phyloP scores from a whole-genome alignment of 148 eudicot species.

The Spergularia bocconei region DNA sequence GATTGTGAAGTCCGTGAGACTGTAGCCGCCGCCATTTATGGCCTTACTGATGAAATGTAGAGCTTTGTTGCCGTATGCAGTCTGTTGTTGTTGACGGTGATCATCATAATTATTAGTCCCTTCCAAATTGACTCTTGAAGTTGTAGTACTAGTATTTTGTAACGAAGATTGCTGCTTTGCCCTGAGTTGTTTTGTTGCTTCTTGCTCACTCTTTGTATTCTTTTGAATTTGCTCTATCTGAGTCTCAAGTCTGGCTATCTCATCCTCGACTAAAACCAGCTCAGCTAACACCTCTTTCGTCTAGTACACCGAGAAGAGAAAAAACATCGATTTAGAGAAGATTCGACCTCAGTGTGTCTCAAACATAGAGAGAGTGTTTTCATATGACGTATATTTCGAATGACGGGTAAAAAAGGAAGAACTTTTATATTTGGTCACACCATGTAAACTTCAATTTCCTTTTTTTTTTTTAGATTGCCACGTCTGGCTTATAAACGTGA shows the following conservation, averaged over 20 bases:
- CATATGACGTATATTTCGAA: no score
- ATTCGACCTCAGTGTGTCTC: no score
- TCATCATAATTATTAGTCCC: constrained; percentile 9
- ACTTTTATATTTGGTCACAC: no score
- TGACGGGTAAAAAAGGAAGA: no score
- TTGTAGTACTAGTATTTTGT: not conserved
- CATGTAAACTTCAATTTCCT: no score
- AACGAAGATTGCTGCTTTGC: constrained; percentile 2
- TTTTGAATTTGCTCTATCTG: constrained; percentile 57
- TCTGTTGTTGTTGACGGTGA: not conserved
- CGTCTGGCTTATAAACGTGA: no score
- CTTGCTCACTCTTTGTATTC: constrained; percentile 49
- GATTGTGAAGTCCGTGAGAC: constrained; percentile 45
- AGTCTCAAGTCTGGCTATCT: constrained; percentile 63
- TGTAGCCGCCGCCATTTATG: constrained; percentile 77
- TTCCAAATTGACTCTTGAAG: constrained; percentile 4
- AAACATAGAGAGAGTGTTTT: no score
- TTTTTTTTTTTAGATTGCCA: no score
- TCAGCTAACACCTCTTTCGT: constrained; percentile 63
- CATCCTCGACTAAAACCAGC: constrained; percentile 68
- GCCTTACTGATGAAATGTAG: constrained; percentile 89
- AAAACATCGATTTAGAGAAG: no score
- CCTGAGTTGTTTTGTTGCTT: constrained; percentile 35
- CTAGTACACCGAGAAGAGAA: constrained; percentile 24
- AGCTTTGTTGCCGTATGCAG: constrained; percentile 56